These are phyloP conservation scores for Flaveria sonorensis DNA, from an alignment of 129 eudicot genomes.

Conservation along the genomic window DNA sequence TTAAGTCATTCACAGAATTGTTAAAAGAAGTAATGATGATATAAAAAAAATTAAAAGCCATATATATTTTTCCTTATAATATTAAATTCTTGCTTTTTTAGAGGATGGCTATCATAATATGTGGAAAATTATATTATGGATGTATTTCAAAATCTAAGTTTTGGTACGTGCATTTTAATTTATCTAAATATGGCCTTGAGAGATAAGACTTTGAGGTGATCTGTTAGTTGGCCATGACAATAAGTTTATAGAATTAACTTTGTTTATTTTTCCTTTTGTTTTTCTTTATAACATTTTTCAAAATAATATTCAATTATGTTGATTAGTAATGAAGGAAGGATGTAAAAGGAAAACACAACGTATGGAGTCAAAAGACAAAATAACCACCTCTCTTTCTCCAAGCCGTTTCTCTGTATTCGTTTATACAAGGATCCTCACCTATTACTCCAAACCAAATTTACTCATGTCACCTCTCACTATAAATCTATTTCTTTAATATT, in stretches of 20 bases:
- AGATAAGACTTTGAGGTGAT: background rate
- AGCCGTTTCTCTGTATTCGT: constrained; percentile 62
- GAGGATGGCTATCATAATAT: background rate
- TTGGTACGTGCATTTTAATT: background rate
- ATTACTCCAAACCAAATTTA: constrained; percentile 20
- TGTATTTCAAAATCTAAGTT: background rate
- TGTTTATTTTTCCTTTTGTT: background rate
- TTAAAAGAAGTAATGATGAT: too few species aligned
- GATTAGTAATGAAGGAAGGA: constrained; percentile 44
- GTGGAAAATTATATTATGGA: background rate
- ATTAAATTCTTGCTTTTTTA: too few species aligned
- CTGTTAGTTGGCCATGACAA: background rate
- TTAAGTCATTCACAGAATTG: background rate
- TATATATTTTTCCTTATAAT: background rate
- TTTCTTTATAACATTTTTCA: background rate
- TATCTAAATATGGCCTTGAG: background rate
- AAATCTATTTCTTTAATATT: too few species aligned
- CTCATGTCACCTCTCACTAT: constrained; percentile 14
- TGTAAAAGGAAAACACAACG: constrained; percentile 37
- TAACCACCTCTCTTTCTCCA: constrained; percentile 58
- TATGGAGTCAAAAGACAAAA: constrained; percentile 72
- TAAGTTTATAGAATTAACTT: background rate
- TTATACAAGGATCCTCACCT: constrained; percentile 51
- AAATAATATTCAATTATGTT: background rate
- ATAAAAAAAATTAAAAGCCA: background rate